Evolutionary conservation across 768 basidiomycete genomes (phyloP).

Genomic region (Podaxis rugospora): DNA sequence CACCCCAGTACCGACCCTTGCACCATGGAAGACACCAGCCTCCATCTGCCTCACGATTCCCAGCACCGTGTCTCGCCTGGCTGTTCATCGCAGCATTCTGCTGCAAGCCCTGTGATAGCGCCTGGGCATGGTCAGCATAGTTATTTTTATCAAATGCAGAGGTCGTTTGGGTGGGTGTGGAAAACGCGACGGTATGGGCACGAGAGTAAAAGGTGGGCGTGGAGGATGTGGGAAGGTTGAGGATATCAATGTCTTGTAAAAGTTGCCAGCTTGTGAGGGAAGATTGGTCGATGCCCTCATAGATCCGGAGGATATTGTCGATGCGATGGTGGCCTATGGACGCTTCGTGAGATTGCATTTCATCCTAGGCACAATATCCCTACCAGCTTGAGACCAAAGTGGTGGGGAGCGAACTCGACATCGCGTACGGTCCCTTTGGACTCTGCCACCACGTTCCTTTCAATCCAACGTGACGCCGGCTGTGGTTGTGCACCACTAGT

Average conservation of each 20-base stretch:
- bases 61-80: slow-evolving; percentile 35
- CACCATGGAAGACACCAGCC: slow-evolving; percentile 97
- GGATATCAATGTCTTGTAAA: slow-evolving; percentile 72
- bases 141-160: slow-evolving; percentile 51
- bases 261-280: slow-evolving; percentile 73
- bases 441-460: slow-evolving; percentile 73
- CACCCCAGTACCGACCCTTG: slow-evolving; percentile 94
- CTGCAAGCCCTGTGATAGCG: slow-evolving; percentile 49
- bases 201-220: slow-evolving; percentile 29
- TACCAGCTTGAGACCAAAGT: slow-evolving; percentile 87
- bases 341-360: background rate
- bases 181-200: slow-evolving; percentile 54
- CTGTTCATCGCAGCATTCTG: slow-evolving; percentile 21
- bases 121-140: slow-evolving; percentile 59
- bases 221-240: slow-evolving; percentile 39
- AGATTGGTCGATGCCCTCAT: slow-evolving; percentile 83
- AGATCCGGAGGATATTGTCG: slow-evolving; percentile 83
- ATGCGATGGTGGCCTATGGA: slow-evolving; percentile 79
- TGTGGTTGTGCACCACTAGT: background rate
- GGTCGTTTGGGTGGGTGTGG: slow-evolving; percentile 68
- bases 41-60: slow-evolving; percentile 79
- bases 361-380: slow-evolving; percentile 19
- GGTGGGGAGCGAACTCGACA: slow-evolving; percentile 84
- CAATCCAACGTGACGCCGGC: slow-evolving; percentile 58
- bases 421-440: slow-evolving; percentile 81